Evolutionary conservation across 192 early-diverging fungal genomes (phyloP), one percentile per base, ranked within the genome.

Genomic region (Allomyces macrogynus): DNA sequence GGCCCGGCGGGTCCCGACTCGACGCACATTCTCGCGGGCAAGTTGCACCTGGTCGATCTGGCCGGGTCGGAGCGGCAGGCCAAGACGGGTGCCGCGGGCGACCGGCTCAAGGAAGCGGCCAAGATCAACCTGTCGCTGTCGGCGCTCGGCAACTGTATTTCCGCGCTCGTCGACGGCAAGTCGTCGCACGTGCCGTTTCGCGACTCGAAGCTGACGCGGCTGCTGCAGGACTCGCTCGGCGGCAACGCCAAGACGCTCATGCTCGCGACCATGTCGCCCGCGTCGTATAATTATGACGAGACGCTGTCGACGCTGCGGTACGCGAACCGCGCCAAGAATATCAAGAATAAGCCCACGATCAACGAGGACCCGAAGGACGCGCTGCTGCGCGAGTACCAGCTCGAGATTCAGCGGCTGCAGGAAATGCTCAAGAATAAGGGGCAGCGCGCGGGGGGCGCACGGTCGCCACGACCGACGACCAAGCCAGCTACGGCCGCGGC

Each of bases 291-390:
- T 69, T 84, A 65, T 66, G 83, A 84, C 43, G 83, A 84, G 64
- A 83, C 83, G 0, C 64, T 84, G 42, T 73, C 70, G 12, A 84
- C 81, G 0, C 71, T 84, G 26, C 72, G 83, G 32, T 84, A 84
- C 65, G 81, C 81, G 3, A 84, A 84, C 69, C 63, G 83, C 11
- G 80, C 83, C 22, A 84, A 84, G 71, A 74, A 72, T 68, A 84
- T 84, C 74, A 84, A 84, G 69, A 84, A 83, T 65, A 80, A 81
- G 66, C 81, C 83, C 27, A 78, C 74, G 57, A 70, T 84, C 68
- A 84, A 84, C 66, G 83, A 84, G 66, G 81, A 84, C 65, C 83
- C 83, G 20, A 84, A 84, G 67, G 77, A 80, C 65, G 82, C 82
- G 16, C 78, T 84, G 78, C 77, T 84, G 23, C 72, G 80, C n/a